phyloP scores from a whole-genome alignment of 305 asterid genomes.

The Striga hermonthica region DNA sequence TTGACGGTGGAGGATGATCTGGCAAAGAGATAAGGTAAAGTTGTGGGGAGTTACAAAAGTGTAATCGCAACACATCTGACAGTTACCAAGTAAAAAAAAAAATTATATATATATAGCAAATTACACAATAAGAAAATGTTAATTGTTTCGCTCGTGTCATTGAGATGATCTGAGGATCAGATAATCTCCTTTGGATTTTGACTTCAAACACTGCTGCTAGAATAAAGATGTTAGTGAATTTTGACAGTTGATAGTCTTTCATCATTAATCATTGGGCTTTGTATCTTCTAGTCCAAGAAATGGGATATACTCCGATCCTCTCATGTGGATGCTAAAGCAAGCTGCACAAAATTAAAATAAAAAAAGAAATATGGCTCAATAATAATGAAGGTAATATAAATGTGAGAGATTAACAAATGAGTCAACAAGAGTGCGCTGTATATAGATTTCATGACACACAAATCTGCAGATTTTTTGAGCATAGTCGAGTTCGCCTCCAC shows the following conservation, averaged over 20 bases:
- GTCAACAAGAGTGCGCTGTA: conserved; percentile 57
- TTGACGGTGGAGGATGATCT: no score
- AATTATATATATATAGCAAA: no score
- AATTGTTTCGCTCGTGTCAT: not conserved
- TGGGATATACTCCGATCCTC: conserved; percentile 89
- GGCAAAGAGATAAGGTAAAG: no score
- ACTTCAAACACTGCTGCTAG: not conserved
- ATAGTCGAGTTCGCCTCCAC: conserved; percentile 83
- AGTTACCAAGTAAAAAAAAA: no score
- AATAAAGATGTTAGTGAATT: not conserved
- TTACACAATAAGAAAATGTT: not conserved
- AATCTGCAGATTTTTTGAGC: conserved; percentile 69
- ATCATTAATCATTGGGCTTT: conserved; percentile 46
- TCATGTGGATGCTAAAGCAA: conserved; percentile 82
- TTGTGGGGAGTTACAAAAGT: no score
- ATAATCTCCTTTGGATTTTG: not conserved
- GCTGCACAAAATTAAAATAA: conserved; percentile 81
- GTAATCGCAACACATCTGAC: no score
- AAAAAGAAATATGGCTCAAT: no score
- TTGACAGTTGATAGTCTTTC: conserved; percentile 14
- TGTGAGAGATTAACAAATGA: conserved; percentile 25
- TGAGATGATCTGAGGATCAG: not conserved
- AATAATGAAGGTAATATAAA: no score
- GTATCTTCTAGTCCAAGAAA: conserved; percentile 64
- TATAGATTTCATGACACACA: conserved; percentile 69